Base-by-base conservation (phyloP, 768 basidiomycete species). In the Termitomyces sp. region DNA sequence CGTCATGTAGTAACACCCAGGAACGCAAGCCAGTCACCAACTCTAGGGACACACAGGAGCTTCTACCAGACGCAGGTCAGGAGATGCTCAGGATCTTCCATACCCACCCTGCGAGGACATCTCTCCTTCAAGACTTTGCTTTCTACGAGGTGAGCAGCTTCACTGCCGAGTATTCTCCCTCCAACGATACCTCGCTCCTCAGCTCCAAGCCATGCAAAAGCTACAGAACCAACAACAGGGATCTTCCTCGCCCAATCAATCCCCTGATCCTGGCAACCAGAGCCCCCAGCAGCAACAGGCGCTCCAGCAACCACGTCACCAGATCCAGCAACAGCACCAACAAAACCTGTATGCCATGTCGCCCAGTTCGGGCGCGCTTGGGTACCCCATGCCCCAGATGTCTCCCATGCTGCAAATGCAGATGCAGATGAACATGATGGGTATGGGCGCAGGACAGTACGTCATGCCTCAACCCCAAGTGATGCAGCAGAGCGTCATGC, bases 11-110 rank as follows among this genome's bases (percentile, higher is more conserved):
- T 69, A 98, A 99, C 72, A 98, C 96, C 5, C 93, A 92, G 66
- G 97, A 99, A 71, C 86, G 93, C 65, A 99, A 98, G 72, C 96
- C 97, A 2, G 96, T 99, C 55, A 99, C 97, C 2, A 97, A 97
- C 65, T 97, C 94, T 8, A 84, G 97, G 59, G 97, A 99, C 68
- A 98, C 97, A 2, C 97, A 98, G 69, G 97, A 98, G 67, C 79
- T 98, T 14, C 83, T 95, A 44, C 92, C 94, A 27, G 96, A 98
- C 63, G 95, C 94, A 19, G 97, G 97, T 0, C 88, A 91, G 68
- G 96, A 98, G 70, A 96, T 98, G 86, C 79, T 99, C 37, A 83
- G 90, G 47, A 98, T 98, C 65, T 96, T 98, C 79, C 84, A 92
- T 60, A 88, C 88, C 1, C 95, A 97, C 67, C 93, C 92, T 8